Evolutionary conservation across 345 rosid genomes (phyloP), one percentile per base, ranked within the genome.

Genomic region (Trapa incisa): DNA sequence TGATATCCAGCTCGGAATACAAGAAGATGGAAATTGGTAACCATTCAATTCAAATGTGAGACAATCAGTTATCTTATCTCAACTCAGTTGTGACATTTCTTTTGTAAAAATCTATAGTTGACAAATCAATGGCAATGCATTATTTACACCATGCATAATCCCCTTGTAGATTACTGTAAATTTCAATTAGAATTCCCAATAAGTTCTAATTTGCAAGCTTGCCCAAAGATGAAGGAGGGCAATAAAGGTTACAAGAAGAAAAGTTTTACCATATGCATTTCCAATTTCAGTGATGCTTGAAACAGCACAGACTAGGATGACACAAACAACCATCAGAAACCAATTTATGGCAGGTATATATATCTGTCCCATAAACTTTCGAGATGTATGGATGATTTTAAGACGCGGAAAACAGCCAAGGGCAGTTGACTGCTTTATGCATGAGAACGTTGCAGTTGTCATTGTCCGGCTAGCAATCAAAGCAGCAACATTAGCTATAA

Each of bases 351-450:
- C 96, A 15, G 99, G 99, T 80, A 94, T 94, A 79, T 94, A 94
- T 43, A 94, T 91, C 84, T 94, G 97, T 47, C 99, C 99, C 96
- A 94, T 94, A 80, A 91, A 94, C 74, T 94, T 94, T 72, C 95
- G 89, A 63, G 97, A 94, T n/a, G 99, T 94, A 75, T 94, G 99
- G 70, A 94, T 82, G 66, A 94, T 91, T 83, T 94, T 94, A 62
- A 94, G 96, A 63, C 97, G 96, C 57, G 99, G 99, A 79, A 94
- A 94, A 71, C 97, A 91, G 61, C 99, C 99, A 69, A 94, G 92
- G 57, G 87, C 93, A 54, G 90, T 87, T 72, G 97, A 89, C 77
- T 94, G 99, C 76, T 94, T 94, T 76, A 94, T 87, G 70, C 99
- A 94, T 1, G 99, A 94, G 83, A 94, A 94, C 22, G 97, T 94